Base-by-base conservation (phyloP, 1,139 yeast genomes). In the Geotrichum fermentans region DNA sequence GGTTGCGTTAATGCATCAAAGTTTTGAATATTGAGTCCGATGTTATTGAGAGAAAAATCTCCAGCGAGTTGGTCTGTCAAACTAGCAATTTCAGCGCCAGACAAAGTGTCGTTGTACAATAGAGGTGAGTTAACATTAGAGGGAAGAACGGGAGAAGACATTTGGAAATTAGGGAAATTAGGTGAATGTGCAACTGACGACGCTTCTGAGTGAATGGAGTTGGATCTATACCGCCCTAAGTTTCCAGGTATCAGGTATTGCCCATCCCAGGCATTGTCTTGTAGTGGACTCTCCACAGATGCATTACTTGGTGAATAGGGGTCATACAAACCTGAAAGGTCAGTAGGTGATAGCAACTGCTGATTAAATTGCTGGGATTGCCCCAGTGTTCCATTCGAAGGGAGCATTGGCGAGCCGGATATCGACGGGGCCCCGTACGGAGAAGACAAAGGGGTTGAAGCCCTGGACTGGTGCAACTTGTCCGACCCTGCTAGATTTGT, bases 81-180 rank as follows among this genome's bases (percentile, higher is more conserved):
- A 16, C 40, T 24, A 29, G 38, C 40, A 32, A 34, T 13, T 13
- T 22, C 32, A 14, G 33, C 16, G 13, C 16, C 26, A 14, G 32
- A 13, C 8, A 40, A 11, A 17, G 20, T 30, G 35, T 55, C 50
- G 13, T 52, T 45, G 11, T 51, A 47, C 18, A 53, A 52, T 33
- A 52, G 54, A 2, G 61, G 61, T 11, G 61, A 57, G 29, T 51
- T 45, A n/a, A 55, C 38, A 4, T 38, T 30, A 2, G 44, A 28
- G 3, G 47, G 50, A 8, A 48, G 46, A 10, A 36, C 13, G 2
- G 53, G 53, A 2, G 53, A 50, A 2, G 49, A 16, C 5, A 44
- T 40, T 7, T 21, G 46, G 17, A 43, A 44, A 10, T 36, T 30
- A 6, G 54, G 54, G 3, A 50, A 48, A 18, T 51, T 50, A 6